Evolutionary conservation across 2,329 filamentous ascomycete genomes (phyloP).

Genomic region (Exophiala sideris): DNA sequence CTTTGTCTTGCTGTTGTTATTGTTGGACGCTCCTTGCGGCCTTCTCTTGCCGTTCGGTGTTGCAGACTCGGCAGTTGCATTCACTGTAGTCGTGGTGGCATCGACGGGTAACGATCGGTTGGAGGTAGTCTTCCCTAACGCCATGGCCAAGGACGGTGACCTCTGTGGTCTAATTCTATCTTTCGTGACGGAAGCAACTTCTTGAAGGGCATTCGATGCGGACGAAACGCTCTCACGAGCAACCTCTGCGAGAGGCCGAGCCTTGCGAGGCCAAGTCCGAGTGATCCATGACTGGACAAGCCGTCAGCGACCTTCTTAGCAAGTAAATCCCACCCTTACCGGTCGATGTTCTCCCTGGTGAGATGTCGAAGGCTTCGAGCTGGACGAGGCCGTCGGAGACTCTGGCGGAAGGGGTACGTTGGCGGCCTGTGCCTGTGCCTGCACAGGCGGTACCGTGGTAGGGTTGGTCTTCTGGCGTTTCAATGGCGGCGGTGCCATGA

Average conservation of each 20-base stretch:
- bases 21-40: conserved; percentile 23
- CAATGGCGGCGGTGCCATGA: conserved; percentile 26
- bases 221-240: conserved; percentile 49
- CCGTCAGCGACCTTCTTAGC: neutral
- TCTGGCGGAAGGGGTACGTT: conserved; percentile 20
- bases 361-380: neutral
- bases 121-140: conserved; percentile 35
- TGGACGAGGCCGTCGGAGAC: conserved; percentile 5
- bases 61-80: conserved; percentile 36
- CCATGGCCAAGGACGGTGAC: conserved; percentile 42
- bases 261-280: conserved; percentile 48
- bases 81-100: conserved; percentile 44
- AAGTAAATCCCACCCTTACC: conserved; percentile 9
- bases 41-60: conserved; percentile 25
- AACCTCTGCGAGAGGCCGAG: conserved; percentile 48
- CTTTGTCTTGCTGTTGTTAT: neutral
- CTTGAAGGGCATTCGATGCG: conserved; percentile 37
- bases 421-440: conserved; percentile 13
- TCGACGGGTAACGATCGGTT: conserved; percentile 45
- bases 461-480: conserved; percentile 29
- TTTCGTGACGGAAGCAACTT: conserved; percentile 32
- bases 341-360: conserved; percentile 10
- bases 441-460: conserved; percentile 3
- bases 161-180: conserved; percentile 33
- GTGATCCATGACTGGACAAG: conserved; percentile 39